Evolutionary conservation across 306 rosid species (phyloP).

Genomic region (Bauhinia variegata): DNA sequence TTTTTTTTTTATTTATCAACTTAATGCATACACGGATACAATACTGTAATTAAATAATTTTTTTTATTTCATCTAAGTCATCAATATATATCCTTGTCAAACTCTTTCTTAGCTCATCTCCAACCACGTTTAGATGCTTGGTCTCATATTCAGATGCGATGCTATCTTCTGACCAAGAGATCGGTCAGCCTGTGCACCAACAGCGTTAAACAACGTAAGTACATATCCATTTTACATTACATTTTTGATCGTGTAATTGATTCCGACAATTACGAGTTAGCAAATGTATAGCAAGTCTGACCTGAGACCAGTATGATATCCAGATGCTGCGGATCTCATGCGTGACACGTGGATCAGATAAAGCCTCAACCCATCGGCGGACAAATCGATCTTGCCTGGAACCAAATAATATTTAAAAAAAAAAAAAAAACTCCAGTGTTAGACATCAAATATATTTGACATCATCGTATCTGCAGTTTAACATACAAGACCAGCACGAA

Average conservation of each 20-base stretch:
- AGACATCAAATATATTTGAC: constrained; percentile 23
- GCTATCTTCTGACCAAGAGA: constrained; percentile 15
- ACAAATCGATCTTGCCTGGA: constrained; percentile 80
- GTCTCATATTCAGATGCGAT: constrained; percentile 13
- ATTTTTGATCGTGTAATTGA: background rate
- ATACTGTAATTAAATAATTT: too few species aligned
- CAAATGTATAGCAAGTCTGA: constrained; percentile 29
- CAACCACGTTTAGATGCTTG: background rate
- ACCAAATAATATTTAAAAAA: constrained; percentile 16
- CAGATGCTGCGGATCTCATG: constrained; percentile 84
- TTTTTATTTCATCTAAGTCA: constrained; percentile 27
- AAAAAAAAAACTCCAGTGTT: background rate
- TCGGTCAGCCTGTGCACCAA: constrained; percentile 1
- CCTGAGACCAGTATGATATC: constrained; percentile 89
- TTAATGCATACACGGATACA: too few species aligned
- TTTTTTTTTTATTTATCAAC: too few species aligned
- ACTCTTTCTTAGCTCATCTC: too few species aligned
- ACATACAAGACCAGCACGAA: constrained; percentile 37
- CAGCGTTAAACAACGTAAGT: background rate
- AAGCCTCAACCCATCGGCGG: constrained; percentile 64
- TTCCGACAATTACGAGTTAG: background rate
- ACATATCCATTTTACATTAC: too few species aligned
- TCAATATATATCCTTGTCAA: background rate
- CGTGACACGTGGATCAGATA: constrained; percentile 70
- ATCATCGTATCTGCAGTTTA: constrained; percentile 19